Evolutionary conservation across 2,329 filamentous ascomycete species (phyloP).

Genomic region (Fusarium verticillioides): DNA sequence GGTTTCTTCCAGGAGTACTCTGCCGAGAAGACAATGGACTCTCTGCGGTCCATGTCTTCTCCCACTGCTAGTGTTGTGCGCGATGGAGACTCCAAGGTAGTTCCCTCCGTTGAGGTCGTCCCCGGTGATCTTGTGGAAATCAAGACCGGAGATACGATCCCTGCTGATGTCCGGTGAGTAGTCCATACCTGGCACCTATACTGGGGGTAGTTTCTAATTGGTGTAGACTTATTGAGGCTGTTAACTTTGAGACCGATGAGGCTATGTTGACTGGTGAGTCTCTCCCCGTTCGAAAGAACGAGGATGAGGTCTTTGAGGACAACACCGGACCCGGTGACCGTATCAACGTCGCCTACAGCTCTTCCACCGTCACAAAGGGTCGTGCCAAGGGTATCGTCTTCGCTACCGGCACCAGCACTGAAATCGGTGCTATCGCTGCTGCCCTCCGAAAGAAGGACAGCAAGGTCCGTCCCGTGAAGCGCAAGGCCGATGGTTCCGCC

Average conservation of each 20-base stretch:
- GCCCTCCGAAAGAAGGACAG: constrained; percentile 61
- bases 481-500: constrained; percentile 62
- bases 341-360: constrained; percentile 71
- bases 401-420: constrained; percentile 70
- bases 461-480: constrained; percentile 62
- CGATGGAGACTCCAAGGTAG: constrained; percentile 53
- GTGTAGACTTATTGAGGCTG: constrained; percentile 62
- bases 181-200: constrained; percentile 43
- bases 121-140: constrained; percentile 67
- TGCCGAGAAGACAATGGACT: constrained; percentile 63
- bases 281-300: constrained; percentile 66
- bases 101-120: constrained; percentile 59
- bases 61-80: constrained; percentile 58
- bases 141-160: constrained; percentile 68
- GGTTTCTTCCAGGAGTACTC: constrained; percentile 59
- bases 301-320: constrained; percentile 54
- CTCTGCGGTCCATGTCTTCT: constrained; percentile 55
- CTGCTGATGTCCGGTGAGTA: constrained; percentile 69
- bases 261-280: constrained; percentile 73
- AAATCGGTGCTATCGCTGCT: constrained; percentile 70
- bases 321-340: constrained; percentile 63
- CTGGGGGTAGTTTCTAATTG: constrained; percentile 55
- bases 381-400: constrained; percentile 70
- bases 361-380: constrained; percentile 70
- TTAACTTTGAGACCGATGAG: constrained; percentile 76